phyloP scores from a whole-genome alignment of 345 rosid genomes.

The Melastoma malabathricum region DNA sequence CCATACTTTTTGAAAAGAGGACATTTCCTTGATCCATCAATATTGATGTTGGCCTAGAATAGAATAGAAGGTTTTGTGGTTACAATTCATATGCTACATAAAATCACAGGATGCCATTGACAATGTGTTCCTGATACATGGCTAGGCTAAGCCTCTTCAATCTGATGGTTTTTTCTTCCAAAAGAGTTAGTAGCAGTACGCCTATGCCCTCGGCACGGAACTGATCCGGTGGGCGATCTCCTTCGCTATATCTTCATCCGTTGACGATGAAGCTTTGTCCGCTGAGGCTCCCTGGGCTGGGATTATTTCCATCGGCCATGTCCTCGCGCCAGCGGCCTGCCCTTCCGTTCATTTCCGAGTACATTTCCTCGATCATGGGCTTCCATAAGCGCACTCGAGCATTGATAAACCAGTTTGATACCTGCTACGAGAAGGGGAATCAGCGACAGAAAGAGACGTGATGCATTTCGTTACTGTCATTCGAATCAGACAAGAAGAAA shows the following conservation, averaged over 20 bases:
- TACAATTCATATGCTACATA: no score
- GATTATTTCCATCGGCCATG: constrained; percentile 14
- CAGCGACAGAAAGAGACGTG: neutral
- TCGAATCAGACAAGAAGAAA: neutral
- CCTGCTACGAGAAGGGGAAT: constrained; percentile 20
- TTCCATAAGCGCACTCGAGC: constrained; percentile 97
- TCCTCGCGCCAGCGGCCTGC: constrained; percentile 22
- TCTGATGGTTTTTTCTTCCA: no score
- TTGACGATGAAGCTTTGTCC: constrained; percentile 3
- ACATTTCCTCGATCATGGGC: constrained; percentile 98
- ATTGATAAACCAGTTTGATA: constrained; percentile 95
- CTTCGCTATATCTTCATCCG: neutral
- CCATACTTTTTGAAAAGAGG: no score
- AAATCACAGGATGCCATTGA: no score
- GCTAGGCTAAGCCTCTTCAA: no score
- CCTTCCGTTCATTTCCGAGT: constrained; percentile 66
- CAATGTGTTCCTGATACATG: no score
- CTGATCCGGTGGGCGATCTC: neutral
- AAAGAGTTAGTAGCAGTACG: neutral
- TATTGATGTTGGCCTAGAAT: no score
- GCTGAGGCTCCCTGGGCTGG: constrained; percentile 16
- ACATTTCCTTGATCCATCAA: no score
- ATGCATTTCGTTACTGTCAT: neutral
- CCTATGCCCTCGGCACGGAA: no score
- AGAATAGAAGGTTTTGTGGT: no score